A percentile compares a stretch with the other conserved stretches of the same genome.
phyloP scores from a whole-genome alignment of 2,329 filamentous ascomycete genomes.

The Piedraia hortae region DNA sequence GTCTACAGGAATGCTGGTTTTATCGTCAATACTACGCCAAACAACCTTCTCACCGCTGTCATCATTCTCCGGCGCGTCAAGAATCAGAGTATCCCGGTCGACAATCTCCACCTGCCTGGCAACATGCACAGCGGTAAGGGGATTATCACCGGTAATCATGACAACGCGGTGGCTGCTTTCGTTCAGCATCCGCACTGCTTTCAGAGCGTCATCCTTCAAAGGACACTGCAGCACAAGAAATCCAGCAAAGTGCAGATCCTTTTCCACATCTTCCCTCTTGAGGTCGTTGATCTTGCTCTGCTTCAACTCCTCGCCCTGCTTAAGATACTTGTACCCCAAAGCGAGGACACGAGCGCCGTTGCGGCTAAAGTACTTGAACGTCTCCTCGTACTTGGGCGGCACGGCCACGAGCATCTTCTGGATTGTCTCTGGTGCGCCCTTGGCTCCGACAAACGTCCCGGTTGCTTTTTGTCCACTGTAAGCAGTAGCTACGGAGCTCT shows the following conservation, averaged over 20 bases:
- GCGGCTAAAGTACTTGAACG: slow-evolving; percentile 90
- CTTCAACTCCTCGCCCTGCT: slow-evolving; percentile 53
- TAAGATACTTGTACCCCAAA: slow-evolving; percentile 78
- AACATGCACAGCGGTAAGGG: slow-evolving; percentile 84
- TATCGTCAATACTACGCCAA: slow-evolving; percentile 89
- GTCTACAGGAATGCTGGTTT: slow-evolving; percentile 60
- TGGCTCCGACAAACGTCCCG: slow-evolving; percentile 80
- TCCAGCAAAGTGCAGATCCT: slow-evolving; percentile 62
- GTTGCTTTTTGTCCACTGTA: slow-evolving; percentile 48
- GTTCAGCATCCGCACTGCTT: slow-evolving; percentile 86
- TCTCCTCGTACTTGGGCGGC: slow-evolving; percentile 81
- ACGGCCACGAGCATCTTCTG: slow-evolving; percentile 67
- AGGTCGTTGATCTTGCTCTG: slow-evolving; percentile 72
- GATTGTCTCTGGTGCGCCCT: slow-evolving; percentile 92
- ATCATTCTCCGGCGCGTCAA: slow-evolving; percentile 84
- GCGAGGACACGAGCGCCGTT: slow-evolving; percentile 86
- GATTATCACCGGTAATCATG: slow-evolving; percentile 98
- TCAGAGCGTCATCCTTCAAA: slow-evolving; percentile 83
- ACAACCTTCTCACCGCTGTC: slow-evolving; percentile 54
- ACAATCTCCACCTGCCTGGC: slow-evolving; percentile 92
- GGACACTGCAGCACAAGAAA: slow-evolving; percentile 91
- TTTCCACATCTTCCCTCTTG: slow-evolving; percentile 77
- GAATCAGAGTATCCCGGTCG: slow-evolving; percentile 75
- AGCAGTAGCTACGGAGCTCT: slow-evolving; percentile 77
- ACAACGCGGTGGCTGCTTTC: slow-evolving; percentile 95